Conservation (phyloP, 1,284 basidiomycete genomes). For the Apiotrichum domesticum region DNA sequence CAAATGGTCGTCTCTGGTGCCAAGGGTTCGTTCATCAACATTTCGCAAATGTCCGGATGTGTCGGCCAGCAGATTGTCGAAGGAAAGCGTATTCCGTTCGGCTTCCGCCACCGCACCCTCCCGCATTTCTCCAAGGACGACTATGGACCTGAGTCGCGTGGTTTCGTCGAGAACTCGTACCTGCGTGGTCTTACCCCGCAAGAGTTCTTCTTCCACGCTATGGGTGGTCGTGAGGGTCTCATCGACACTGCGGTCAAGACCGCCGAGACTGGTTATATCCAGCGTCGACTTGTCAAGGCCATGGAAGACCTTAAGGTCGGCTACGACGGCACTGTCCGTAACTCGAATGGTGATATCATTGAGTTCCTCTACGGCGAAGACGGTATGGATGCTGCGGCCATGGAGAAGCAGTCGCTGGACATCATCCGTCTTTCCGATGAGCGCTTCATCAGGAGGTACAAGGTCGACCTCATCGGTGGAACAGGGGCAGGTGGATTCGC, state of each 20-base stretch:
- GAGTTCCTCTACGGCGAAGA: slow-evolving; percentile 99
- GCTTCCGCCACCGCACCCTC: slow-evolving; percentile 91
- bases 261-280: slow-evolving; percentile 98
- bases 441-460: slow-evolving; percentile 84
- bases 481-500: slow-evolving; percentile 59
- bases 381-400: slow-evolving; percentile 96
- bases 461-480: slow-evolving; percentile 75
- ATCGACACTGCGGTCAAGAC: slow-evolving; percentile 99
- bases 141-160: slow-evolving; percentile 95
- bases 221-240: slow-evolving; percentile 98
- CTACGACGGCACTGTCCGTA: slow-evolving; percentile 96
- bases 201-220: slow-evolving; percentile 99
- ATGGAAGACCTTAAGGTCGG: slow-evolving; percentile 95
- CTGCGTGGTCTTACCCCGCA: slow-evolving; percentile 93
- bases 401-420: slow-evolving; percentile 90
- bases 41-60: slow-evolving; percentile 99
- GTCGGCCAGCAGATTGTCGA: slow-evolving; percentile 98
- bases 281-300: slow-evolving; percentile 95
- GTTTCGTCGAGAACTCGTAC: slow-evolving; percentile 99
- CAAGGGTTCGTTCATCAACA: slow-evolving; percentile 98
- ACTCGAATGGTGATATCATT: slow-evolving; percentile 89
- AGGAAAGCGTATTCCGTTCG: slow-evolving; percentile 96
- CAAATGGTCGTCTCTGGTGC: slow-evolving; percentile 99
- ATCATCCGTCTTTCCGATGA: slow-evolving; percentile 76
- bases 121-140: slow-evolving; percentile 99